phyloP scores from a whole-genome alignment of 352 stramenopile genomes.

The Aphanomyces cochlioides region DNA sequence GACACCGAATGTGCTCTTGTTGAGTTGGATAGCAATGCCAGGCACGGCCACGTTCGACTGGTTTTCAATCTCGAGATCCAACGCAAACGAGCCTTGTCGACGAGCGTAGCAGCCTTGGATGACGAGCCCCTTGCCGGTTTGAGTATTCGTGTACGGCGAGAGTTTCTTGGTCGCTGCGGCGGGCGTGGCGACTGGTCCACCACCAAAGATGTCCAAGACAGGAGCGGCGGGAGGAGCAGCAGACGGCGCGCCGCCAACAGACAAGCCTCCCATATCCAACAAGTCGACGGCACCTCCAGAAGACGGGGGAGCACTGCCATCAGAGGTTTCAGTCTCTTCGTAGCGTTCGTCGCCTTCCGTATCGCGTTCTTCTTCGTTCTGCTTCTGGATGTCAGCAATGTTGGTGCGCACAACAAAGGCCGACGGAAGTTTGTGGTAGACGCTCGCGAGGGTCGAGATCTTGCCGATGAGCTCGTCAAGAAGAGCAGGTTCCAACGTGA shows the following conservation, averaged over 20 bases:
- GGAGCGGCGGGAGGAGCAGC: constrained; percentile 36
- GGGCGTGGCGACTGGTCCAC: constrained; percentile 37
- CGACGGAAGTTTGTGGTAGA: constrained; percentile 96
- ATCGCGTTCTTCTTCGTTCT: constrained; percentile 58
- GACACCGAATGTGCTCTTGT: constrained; percentile 97
- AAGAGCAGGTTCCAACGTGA: constrained; percentile 90
- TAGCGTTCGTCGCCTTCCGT: constrained; percentile 53
- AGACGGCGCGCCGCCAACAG: constrained; percentile 50
- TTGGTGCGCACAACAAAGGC: constrained; percentile 82
- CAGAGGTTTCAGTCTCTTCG: constrained; percentile 35
- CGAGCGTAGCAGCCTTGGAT: constrained; percentile 77
- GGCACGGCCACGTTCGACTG: constrained; percentile 83
- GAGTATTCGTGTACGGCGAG: constrained; percentile 50
- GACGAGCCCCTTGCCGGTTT: constrained; percentile 88
- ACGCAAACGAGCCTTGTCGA: constrained; percentile 54
- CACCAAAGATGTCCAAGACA: constrained; percentile 83
- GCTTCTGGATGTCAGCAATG: constrained; percentile 65
- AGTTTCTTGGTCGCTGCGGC: constrained; percentile 57
- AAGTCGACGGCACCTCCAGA: constrained; percentile 54
- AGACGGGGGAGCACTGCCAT: constrained; percentile 29
- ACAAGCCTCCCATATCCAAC: constrained; percentile 84
- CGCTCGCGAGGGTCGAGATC: constrained; percentile 96
- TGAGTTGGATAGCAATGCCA: constrained; percentile 94
- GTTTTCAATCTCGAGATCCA: constrained; percentile 86
- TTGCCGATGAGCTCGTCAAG: constrained; percentile 96